Percentiles rank a stretch among this genome's conserved stretches.
phyloP scores from a whole-genome alignment of 257 asterid genomes.

The Forsythia viridissima region DNA sequence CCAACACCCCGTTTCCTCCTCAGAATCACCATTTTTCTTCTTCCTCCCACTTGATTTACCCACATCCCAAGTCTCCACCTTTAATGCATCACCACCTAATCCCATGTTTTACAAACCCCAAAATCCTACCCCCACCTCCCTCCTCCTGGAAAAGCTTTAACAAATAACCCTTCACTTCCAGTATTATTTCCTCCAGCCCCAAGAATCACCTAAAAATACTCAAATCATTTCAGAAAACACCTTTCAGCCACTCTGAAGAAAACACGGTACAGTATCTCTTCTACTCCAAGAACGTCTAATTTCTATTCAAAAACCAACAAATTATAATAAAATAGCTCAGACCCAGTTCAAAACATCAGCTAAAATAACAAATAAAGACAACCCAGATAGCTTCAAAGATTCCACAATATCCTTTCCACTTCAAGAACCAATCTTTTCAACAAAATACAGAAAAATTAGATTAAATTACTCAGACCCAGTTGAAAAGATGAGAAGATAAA shows the following conservation, averaged over 20 bases:
- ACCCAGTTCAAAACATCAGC: conserved; percentile 26
- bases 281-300: conserved; percentile 26
- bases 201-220: conserved; percentile 18
- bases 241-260: conserved; percentile 14
- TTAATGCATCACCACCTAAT: conserved; percentile 45
- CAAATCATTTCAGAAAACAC: conserved; percentile 31
- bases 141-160: conserved; percentile 18
- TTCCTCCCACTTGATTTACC: conserved; percentile 46
- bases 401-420: conserved; percentile 27
- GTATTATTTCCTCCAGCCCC: conserved; percentile 11
- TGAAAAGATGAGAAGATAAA: conserved; percentile 23
- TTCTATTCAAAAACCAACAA: conserved; percentile 24
- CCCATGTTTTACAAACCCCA: conserved; percentile 55
- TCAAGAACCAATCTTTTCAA: conserved; percentile 9
- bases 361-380: background rate
- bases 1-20: conserved; percentile 49
- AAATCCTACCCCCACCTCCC: conserved; percentile 25
- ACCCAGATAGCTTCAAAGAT: conserved; percentile 24
- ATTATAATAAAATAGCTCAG: conserved; percentile 2
- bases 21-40: conserved; percentile 30
- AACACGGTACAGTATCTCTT: conserved; percentile 21
- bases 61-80: conserved; percentile 49
- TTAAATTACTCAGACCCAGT: conserved; percentile 28
- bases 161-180: conserved; percentile 26
- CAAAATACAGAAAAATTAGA: conserved; percentile 15